Evolutionary conservation across 164 flowering plant species (phyloP).

Genomic region (Euptelea pleiosperma): DNA sequence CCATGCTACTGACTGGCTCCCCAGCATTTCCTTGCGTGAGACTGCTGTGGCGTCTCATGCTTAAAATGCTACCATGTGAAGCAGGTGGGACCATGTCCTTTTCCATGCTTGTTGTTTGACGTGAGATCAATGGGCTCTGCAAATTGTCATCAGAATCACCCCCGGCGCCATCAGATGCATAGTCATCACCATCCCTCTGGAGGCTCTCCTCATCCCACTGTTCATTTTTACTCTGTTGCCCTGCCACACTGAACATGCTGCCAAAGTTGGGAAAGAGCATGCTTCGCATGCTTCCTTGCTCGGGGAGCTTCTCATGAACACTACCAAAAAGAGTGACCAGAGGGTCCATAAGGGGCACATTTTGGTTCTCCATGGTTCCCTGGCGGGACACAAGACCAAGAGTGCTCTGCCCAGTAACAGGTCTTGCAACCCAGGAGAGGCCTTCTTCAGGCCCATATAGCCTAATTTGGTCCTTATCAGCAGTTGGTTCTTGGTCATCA

Average conservation of each 20-base stretch:
- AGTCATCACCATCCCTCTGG: constrained; percentile 42
- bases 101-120: constrained; percentile 44
- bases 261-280: constrained; percentile 54
- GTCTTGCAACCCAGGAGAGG: constrained; percentile 87
- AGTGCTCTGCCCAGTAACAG: constrained; percentile 65
- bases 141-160: constrained; percentile 47
- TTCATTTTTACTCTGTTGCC: constrained; percentile 29
- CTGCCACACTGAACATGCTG: constrained; percentile 52
- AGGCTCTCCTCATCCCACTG: constrained; percentile 60
- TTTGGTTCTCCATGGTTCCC: constrained; percentile 62
- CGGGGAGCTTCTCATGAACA: constrained; percentile 84
- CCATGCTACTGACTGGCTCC: constrained; percentile 37
- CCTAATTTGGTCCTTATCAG: constrained; percentile 51
- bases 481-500: constrained; percentile 43
- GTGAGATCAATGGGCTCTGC: constrained; percentile 49
- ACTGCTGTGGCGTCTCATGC: constrained; percentile 40
- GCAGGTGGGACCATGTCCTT: constrained; percentile 38
- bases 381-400: constrained; percentile 71
- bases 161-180: constrained; percentile 34
- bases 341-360: constrained; percentile 73
- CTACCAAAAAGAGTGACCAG: constrained; percentile 89
- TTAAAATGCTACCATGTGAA: constrained; percentile 40
- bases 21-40: constrained; percentile 36
- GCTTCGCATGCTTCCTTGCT: constrained; percentile 55
- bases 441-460: constrained; percentile 81